Evolutionary conservation across 139 green algal genomes (phyloP).

Genomic region (Tetradesmus obliquus): DNA sequence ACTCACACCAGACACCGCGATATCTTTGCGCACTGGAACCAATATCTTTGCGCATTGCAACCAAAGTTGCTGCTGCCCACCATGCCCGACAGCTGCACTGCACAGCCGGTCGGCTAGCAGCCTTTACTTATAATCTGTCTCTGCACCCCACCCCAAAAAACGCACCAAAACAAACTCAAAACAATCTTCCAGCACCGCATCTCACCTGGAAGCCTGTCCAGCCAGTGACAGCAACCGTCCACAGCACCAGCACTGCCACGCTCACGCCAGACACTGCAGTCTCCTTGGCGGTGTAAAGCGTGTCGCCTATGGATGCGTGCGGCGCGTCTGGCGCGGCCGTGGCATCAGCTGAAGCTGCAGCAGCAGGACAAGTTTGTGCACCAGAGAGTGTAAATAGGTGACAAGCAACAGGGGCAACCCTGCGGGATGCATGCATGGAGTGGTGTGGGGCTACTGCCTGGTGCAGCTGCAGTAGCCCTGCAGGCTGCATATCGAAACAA

Average conservation of each 20-base stretch:
- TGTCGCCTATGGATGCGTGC: neutral
- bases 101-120: too few relatives aligned
- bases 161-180: too few relatives aligned
- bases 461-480: neutral
- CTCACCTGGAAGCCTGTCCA: constrained; percentile 47
- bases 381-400: neutral
- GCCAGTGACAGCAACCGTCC: constrained; percentile 38
- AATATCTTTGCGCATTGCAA: too few relatives aligned
- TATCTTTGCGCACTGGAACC: too few relatives aligned
- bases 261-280: constrained; percentile 18
- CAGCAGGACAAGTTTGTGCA: neutral
- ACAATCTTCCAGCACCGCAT: too few relatives aligned
- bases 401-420: neutral
- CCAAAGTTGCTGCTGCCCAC: too few relatives aligned
- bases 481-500: too few relatives aligned
- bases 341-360: neutral
- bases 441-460: neutral
- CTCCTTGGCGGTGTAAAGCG: constrained; percentile 26
- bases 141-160: neutral
- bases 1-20: neutral
- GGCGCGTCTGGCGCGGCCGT: neutral
- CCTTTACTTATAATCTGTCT: too few relatives aligned
- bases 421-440: neutral
- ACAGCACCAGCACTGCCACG: constrained; percentile 33
- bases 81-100: too few relatives aligned